Base-by-base conservation (phyloP, 371 early-diverging fungal genomes). In the Blastocladiella emersonii region DNA sequence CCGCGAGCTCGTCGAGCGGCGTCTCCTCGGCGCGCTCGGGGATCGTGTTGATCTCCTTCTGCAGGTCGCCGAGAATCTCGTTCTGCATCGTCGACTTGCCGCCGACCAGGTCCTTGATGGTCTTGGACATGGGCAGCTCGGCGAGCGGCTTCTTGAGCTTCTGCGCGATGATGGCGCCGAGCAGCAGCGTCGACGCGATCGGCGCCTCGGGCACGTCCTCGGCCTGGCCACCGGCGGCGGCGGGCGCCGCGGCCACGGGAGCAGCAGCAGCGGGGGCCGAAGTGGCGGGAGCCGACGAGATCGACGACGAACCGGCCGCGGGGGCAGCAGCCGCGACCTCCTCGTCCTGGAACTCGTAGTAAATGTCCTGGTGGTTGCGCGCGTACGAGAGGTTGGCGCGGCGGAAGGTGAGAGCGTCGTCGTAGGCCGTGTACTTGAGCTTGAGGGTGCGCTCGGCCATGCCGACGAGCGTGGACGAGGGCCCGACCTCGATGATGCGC, bases 71-170 rank as follows among this genome's bases (percentile, higher is more conserved):
- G 41, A 95, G 78, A 60, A 95, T 94, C 74, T 95, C 95, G 75
- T 95, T 95, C 71, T 94, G 96, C 63, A 96, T 81, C 34, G 96
- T 96, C 12, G 90, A 90, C 74, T 94, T 94, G 68, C 96, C 95
- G 57, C 92, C 93, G 32, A 91, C 91, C 57, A 96, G 82, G 63
- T 95, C 95, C 78, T 91, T 92, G 74, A 96, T 88, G 36, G 89
- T 82, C 76, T 89, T 89, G 65, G 78, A 71, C 43, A 83, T 71
- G 21, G 89, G 80, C 34, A 95, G 75, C 57, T 92, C 90, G 30
- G 75, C 76, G 12, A 89, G 69, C 6, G 87, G 71, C 72, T 91
- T 90, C 80, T 92, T 92, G 62, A 92, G 80, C 76, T 95, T 96
- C 67, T 92, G 91, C 34, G 94, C 91, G 70, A 96, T 85, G 62